phyloP scores from a whole-genome alignment of 306 rosid species.

The Cucumis sativus region DNA sequence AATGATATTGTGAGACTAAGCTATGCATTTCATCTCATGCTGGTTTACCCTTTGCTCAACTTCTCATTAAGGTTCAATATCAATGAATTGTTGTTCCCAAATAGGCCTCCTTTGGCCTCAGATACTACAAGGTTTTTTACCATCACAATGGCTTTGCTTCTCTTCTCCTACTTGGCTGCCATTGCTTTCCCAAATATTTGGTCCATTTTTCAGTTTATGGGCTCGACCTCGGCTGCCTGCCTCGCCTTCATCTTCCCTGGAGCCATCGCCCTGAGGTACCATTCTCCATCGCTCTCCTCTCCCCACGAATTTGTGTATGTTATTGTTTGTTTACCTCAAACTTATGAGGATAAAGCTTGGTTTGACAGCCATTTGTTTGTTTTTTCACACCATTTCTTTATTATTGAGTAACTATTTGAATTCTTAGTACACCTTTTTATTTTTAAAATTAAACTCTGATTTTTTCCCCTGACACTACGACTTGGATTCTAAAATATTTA shows the following conservation, averaged over 20 bases:
- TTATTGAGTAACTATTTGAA: too few species aligned
- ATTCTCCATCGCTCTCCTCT: neutral
- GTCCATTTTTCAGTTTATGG: conserved; percentile 80
- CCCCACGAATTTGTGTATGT: neutral
- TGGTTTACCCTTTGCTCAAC: conserved; percentile 77
- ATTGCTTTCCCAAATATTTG: conserved; percentile 79
- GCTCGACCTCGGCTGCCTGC: conserved; percentile 67
- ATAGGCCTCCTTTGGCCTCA: conserved; percentile 31
- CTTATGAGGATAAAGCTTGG: neutral
- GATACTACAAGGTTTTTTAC: conserved; percentile 60
- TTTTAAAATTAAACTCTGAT: too few species aligned
- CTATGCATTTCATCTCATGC: conserved; percentile 79
- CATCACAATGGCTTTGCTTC: conserved; percentile 38
- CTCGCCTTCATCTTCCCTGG: conserved; percentile 90
- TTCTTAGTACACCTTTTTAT: too few species aligned
- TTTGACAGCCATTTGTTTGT: too few species aligned
- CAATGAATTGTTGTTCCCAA: conserved; percentile 68
- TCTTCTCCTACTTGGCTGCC: conserved; percentile 58
- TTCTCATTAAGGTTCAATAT: conserved; percentile 72
- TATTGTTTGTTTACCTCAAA: neutral
- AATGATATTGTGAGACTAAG: conserved; percentile 59
- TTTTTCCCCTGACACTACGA: too few species aligned
- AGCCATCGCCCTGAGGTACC: conserved; percentile 58
- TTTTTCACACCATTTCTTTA: too few species aligned
- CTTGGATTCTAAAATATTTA: too few species aligned